Evolutionary conservation across 208 protist genomes (phyloP).

Genomic region (Herpetomonas samuelpessoai): DNA sequence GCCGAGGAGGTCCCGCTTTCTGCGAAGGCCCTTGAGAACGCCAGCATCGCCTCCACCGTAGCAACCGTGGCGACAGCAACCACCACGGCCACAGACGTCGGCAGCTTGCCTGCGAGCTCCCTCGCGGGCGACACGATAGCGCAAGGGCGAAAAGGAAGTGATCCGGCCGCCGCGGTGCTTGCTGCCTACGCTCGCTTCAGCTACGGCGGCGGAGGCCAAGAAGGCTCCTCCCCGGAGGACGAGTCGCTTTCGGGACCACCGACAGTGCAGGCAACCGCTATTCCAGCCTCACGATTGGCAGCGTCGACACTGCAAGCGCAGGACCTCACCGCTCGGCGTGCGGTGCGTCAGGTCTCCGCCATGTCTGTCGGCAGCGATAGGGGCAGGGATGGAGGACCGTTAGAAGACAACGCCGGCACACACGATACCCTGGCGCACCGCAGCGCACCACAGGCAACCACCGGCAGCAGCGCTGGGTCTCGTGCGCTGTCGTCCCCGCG

Average conservation of each 20-base stretch:
- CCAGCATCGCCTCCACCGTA: no score
- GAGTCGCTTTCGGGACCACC: constrained; percentile 2
- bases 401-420: background rate
- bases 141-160: background rate
- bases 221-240: background rate
- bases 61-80: no score
- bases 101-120: no score
- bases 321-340: no score
- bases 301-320: background rate
- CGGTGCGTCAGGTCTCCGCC: background rate
- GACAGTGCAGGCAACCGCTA: constrained; percentile 8
- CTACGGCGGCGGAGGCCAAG: background rate
- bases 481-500: background rate
- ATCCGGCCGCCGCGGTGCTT: background rate
- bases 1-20: no score
- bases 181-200: background rate
- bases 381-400: no score
- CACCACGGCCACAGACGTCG: no score
- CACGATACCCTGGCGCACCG: background rate
- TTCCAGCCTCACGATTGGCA: background rate
- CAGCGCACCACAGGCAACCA: background rate
- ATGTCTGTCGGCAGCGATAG: background rate
- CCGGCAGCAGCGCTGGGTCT: background rate
- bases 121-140: no score
- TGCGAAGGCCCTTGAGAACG: no score